phyloP scores from a whole-genome alignment of 164 flowering plant genomes.

The Vitis labrusca region DNA sequence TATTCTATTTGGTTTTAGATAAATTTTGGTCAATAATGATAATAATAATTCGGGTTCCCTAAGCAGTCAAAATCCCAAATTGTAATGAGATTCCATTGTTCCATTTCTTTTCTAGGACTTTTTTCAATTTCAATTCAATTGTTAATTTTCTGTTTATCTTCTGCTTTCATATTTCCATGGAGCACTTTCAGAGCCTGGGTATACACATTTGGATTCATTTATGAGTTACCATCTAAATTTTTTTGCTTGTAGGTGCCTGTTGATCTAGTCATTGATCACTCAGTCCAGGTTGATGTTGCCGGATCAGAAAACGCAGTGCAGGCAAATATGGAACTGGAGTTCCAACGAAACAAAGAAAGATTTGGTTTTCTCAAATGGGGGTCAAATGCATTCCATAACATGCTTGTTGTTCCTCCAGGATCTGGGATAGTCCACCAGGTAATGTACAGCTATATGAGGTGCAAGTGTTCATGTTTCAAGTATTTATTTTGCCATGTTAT shows the following conservation, averaged over 20 bases:
- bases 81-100: too few species aligned
- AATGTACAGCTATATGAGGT: constrained; percentile 1
- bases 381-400: constrained; percentile 71
- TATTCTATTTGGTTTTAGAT: too few species aligned
- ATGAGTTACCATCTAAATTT: not conserved
- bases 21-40: too few species aligned
- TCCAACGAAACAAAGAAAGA: constrained; percentile 74
- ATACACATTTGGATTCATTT: not conserved
- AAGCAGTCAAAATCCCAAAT: too few species aligned
- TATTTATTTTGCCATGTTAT: too few species aligned
- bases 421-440: constrained; percentile 95
- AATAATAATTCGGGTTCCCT: too few species aligned
- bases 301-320: constrained; percentile 79
- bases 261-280: constrained; percentile 92
- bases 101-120: too few species aligned
- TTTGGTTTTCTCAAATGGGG: constrained; percentile 94
- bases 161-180: too few species aligned
- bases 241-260: constrained; percentile 72
- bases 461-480: not conserved
- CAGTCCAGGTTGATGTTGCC: constrained; percentile 84
- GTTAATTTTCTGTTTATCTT: too few species aligned
- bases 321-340: constrained; percentile 79
- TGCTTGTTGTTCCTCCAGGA: constrained; percentile 95
- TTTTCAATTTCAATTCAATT: too few species aligned
- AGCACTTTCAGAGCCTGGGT: too few species aligned